Evolutionary conservation across 2,329 filamentous ascomycete species (phyloP).

Genomic region (Xylaria sp.): DNA sequence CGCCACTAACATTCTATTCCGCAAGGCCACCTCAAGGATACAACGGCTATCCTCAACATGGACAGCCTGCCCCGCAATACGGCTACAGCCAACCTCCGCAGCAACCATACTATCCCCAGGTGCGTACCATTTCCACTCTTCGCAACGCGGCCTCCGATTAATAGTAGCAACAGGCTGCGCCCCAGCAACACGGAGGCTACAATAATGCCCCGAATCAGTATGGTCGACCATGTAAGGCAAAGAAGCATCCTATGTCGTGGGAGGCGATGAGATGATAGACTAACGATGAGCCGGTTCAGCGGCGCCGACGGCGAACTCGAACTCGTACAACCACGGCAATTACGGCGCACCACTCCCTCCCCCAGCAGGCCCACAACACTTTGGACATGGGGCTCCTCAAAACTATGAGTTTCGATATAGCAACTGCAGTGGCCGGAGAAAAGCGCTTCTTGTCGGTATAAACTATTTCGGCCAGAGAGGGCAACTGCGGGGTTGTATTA

Average conservation of each 20-base stretch:
- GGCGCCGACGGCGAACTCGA: constrained; percentile 52
- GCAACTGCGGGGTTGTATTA: constrained; percentile 91
- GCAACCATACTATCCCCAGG: constrained; percentile 54
- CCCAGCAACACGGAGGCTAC: constrained; percentile 51
- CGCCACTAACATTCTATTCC: constrained; percentile 28
- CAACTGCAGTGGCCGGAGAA: constrained; percentile 84
- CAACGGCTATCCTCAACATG: constrained; percentile 46
- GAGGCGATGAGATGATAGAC: constrained; percentile 13
- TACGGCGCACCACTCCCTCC: constrained; percentile 68
- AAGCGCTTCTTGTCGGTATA: constrained; percentile 91
- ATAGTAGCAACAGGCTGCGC: constrained; percentile 43
- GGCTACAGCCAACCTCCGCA: constrained; percentile 54
- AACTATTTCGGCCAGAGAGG: constrained; percentile 95
- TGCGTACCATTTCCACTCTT: constrained; percentile 21
- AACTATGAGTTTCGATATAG: constrained; percentile 90
- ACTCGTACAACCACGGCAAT: constrained; percentile 62
- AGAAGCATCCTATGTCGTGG: not conserved
- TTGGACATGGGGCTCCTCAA: constrained; percentile 80
- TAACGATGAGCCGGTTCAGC: constrained; percentile 35
- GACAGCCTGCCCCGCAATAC: constrained; percentile 45
- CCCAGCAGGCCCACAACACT: constrained; percentile 69
- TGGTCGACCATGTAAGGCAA: constrained; percentile 54
- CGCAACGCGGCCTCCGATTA: constrained; percentile 21
- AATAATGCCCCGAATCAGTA: constrained; percentile 51
- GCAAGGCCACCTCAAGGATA: constrained; percentile 53